Evolutionary conservation across 1,284 basidiomycete genomes (phyloP).

Genomic region (Cryptococcus sp.): DNA sequence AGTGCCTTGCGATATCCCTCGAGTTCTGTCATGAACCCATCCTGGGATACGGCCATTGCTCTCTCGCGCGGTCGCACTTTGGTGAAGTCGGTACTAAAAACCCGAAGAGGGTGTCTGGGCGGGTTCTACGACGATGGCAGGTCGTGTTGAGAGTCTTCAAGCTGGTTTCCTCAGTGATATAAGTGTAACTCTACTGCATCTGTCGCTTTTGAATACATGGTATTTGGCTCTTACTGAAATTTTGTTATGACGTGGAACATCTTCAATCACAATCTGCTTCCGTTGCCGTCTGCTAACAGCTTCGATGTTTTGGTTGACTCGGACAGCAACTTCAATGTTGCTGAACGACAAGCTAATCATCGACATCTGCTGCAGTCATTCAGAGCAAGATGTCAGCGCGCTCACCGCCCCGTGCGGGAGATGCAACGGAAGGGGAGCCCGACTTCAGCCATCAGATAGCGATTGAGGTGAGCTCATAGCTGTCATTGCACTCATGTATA

Average conservation of each 20-base stretch:
- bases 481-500: background rate
- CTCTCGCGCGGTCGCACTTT: no score
- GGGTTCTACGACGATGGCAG: no score
- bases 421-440: slow-evolving; percentile 34
- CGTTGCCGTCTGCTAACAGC: slow-evolving; percentile 4
- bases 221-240: background rate
- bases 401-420: background rate
- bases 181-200: no score
- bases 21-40: slow-evolving; percentile 1
- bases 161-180: no score
- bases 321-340: no score
- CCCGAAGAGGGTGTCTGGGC: no score
- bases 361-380: no score
- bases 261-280: background rate
- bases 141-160: no score
- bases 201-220: no score
- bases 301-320: slow-evolving; percentile 7
- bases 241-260: slow-evolving; percentile 13
- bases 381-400: background rate
- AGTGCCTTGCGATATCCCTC: slow-evolving; percentile 26
- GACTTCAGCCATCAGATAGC: slow-evolving; percentile 74
- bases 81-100: no score
- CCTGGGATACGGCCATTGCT: no score
- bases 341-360: no score
- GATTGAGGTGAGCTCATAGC: slow-evolving; percentile 54